A percentile compares a stretch with the other conserved stretches of the same genome.
Conservation (phyloP, 257 asterid species). For the Gentiana straminea region DNA sequence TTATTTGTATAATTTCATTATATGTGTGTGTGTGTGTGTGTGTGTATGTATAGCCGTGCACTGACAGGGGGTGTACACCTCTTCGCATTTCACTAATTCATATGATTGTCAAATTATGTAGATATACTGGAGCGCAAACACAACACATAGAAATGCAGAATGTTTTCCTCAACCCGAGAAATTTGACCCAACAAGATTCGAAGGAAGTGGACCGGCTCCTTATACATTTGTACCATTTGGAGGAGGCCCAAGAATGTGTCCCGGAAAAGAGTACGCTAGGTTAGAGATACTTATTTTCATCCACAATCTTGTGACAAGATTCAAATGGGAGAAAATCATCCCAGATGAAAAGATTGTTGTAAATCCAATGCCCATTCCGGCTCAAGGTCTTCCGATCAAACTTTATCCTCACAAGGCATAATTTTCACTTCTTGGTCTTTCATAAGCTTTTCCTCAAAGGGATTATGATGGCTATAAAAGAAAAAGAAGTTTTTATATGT, state of each 20-base stretch:
- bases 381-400: no score
- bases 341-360: constrained; percentile 26
- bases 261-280: constrained; percentile 38
- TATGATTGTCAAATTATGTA: constrained; percentile 6
- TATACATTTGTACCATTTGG: constrained; percentile 58
- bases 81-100: not conserved
- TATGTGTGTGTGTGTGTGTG: not conserved
- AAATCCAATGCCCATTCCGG: no score
- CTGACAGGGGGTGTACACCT: no score
- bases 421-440: no score
- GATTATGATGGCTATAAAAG: no score
- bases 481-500: no score
- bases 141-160: constrained; percentile 37
- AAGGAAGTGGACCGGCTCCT: constrained; percentile 51
- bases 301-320: no score
- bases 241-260: constrained; percentile 69
- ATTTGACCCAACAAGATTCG: constrained; percentile 23
- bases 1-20: constrained; percentile 3
- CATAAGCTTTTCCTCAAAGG: no score
- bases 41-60: no score
- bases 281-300: constrained; percentile 15
- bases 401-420: no score
- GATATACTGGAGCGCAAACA: constrained; percentile 53
- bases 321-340: not conserved
- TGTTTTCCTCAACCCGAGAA: constrained; percentile 11